phyloP scores from a whole-genome alignment of 148 eudicot genomes.

The Pouteria glomerata region DNA sequence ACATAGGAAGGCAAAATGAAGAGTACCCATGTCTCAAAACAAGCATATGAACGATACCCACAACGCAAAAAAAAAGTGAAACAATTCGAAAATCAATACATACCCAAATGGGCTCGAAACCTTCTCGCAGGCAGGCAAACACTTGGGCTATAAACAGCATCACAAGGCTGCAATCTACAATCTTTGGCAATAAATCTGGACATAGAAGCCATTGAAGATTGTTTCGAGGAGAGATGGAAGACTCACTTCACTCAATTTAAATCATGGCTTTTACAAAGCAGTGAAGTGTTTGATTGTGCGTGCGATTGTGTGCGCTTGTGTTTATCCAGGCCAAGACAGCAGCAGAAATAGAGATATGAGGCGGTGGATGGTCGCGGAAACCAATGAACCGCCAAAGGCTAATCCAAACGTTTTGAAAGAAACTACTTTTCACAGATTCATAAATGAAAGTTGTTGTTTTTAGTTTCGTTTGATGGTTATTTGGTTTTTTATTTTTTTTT shows the following conservation, averaged over 20 bases:
- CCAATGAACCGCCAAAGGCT: slow-evolving; percentile 17
- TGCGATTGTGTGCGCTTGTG: neutral
- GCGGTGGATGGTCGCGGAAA: slow-evolving; percentile 3
- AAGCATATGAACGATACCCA: slow-evolving; percentile 7
- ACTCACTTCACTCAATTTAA: neutral
- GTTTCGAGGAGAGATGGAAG: slow-evolving; percentile 1
- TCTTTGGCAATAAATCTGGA: slow-evolving; percentile 45
- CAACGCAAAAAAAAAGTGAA: slow-evolving; percentile 6
- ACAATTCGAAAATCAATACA: slow-evolving; percentile 12
- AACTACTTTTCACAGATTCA: neutral
- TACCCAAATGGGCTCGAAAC: slow-evolving; percentile 42
- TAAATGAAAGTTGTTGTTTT: too few relatives aligned
- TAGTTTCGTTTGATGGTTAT: too few relatives aligned
- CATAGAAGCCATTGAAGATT: slow-evolving; percentile 46
- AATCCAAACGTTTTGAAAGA: slow-evolving; percentile 8
- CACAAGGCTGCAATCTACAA: slow-evolving; percentile 34
- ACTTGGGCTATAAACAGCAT: slow-evolving; percentile 35
- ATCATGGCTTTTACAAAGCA: neutral
- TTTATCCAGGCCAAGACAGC: too few relatives aligned
- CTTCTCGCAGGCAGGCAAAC: slow-evolving; percentile 16
- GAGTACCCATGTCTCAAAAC: slow-evolving; percentile 5
- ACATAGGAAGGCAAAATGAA: slow-evolving; percentile 9
- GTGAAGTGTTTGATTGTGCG: neutral
- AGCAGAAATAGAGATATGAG: neutral
- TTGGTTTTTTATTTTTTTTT: too few relatives aligned